Conservation (phyloP, 2,329 filamentous ascomycete species). For the Exserohilum turcica region DNA sequence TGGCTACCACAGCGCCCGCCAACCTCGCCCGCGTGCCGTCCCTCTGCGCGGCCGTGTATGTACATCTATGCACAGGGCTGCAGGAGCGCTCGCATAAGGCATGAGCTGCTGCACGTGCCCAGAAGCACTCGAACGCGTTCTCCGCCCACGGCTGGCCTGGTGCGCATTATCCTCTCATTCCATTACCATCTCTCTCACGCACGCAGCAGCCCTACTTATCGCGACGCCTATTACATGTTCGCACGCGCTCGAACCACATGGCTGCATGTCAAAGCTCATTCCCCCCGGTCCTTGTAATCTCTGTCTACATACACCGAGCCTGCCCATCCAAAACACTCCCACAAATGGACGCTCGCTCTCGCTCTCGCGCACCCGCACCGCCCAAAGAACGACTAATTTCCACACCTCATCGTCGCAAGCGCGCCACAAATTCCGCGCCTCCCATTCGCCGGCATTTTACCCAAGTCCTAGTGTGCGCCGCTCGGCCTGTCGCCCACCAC, state of each 20-base stretch:
- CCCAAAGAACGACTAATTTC: conserved; percentile 17
- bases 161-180: background rate
- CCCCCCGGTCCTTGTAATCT: too few species aligned
- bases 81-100: conserved; percentile 16
- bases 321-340: background rate
- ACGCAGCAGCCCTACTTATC: too few species aligned
- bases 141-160: background rate
- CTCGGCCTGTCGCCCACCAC: conserved; percentile 19
- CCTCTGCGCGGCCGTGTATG: conserved; percentile 11
- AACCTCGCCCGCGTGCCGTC: conserved; percentile 18
- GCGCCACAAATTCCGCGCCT: conserved; percentile 8
- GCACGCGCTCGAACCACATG: background rate
- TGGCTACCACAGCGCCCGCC: too few species aligned
- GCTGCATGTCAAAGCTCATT: background rate
- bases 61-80: conserved; percentile 18
- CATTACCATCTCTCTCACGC: too few species aligned
- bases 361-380: background rate
- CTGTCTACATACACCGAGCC: background rate
- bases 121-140: background rate
- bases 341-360: background rate
- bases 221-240: too few species aligned
- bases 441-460: conserved; percentile 18
- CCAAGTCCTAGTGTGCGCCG: conserved; percentile 3
- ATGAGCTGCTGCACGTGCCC: background rate
- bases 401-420: conserved; percentile 29